Evolutionary conservation across 1,139 yeast species (phyloP), one percentile per base, ranked within the genome.

Genomic region (Eremothecium sinecaudum): DNA sequence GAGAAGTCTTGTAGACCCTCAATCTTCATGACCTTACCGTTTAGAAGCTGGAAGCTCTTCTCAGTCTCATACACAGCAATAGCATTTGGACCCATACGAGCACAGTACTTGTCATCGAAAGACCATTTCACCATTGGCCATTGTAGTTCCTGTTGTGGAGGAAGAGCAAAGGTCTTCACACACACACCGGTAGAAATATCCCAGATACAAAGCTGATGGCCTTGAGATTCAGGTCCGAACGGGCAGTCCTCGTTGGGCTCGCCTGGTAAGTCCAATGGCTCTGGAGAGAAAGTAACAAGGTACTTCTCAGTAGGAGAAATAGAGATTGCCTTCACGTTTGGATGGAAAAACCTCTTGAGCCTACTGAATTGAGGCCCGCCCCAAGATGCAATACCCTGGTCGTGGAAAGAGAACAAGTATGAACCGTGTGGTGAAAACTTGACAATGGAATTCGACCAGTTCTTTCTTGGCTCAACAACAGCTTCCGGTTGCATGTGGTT

Each of bases 61-160:
- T 76, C 77, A 17, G 72, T 53, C 46, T 79, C 84, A 62, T 87
- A 92, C 45, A 92, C 73, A 33, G 94, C 90, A 48, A 92, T 69
- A 37, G 94, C 96, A 46, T 83, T 92, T 38, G 94, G 94, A 36
- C 90, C 90, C 62, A 83, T 75, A 66, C 98, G 81, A 38, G 96
- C 97, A 66, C 94, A 83, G 67, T 79, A 92, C 62, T 76, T 79
- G 62, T 84, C 95, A 63, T 92, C 93, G 51, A 69, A 71, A 30
- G 97, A 84, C 97, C 98, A 92, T 63, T 86, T 87, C 58, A 92
- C 80, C 56, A 90, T 74, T 33, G 99, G 99, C 99, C 99, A 90
- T 46, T 81, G 78, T 76, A 84, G 75, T 56, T 78, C 79, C 56
- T 73, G 71, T 51, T 72, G 74, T 46, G 92, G 87, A 40, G 93